phyloP scores from a whole-genome alignment of 2,329 filamentous ascomycete genomes.

The Verticillium isaacii region DNA sequence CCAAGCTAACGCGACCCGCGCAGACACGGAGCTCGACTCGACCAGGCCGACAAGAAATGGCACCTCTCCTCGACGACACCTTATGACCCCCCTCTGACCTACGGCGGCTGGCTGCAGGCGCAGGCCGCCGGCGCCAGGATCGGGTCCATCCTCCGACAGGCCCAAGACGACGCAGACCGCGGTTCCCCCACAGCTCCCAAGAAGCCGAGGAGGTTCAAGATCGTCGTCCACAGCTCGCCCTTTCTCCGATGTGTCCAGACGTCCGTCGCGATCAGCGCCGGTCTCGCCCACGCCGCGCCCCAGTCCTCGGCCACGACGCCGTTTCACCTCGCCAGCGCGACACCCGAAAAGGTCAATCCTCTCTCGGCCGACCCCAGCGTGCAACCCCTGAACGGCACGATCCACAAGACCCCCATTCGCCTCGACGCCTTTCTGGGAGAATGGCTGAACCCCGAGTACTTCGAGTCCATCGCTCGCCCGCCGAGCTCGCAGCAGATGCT shows the following conservation, averaged over 20 bases:
- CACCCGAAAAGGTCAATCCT: slow-evolving; percentile 3
- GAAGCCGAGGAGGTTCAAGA: slow-evolving; percentile 61
- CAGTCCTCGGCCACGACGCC: slow-evolving; percentile 17
- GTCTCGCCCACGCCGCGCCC: slow-evolving; percentile 62
- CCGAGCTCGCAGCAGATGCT: slow-evolving; percentile 85
- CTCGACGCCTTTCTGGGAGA: slow-evolving; percentile 92
- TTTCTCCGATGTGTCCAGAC: slow-evolving; percentile 92
- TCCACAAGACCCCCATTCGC: slow-evolving; percentile 62
- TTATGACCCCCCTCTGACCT: slow-evolving; percentile 92
- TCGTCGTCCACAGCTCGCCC: slow-evolving; percentile 90
- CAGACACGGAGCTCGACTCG: slow-evolving; percentile 85
- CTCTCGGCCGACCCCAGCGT: slow-evolving; percentile 18
- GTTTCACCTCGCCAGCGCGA: slow-evolving; percentile 5
- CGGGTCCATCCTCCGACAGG: slow-evolving; percentile 60
- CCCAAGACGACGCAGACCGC: slow-evolving; percentile 38
- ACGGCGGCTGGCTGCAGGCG: slow-evolving; percentile 88
- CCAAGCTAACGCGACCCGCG: not conserved
- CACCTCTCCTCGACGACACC: slow-evolving; percentile 88
- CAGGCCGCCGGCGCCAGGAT: slow-evolving; percentile 79
- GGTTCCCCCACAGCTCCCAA: slow-evolving; percentile 19
- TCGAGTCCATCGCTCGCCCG: slow-evolving; percentile 84
- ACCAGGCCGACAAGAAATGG: slow-evolving; percentile 93
- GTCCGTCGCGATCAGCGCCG: slow-evolving; percentile 80
- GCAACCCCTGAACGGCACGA: slow-evolving; percentile 23
- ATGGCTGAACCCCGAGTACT: slow-evolving; percentile 93